Evolutionary conservation across 208 protist species (phyloP).

Genomic region (Perkinsela sp.): DNA sequence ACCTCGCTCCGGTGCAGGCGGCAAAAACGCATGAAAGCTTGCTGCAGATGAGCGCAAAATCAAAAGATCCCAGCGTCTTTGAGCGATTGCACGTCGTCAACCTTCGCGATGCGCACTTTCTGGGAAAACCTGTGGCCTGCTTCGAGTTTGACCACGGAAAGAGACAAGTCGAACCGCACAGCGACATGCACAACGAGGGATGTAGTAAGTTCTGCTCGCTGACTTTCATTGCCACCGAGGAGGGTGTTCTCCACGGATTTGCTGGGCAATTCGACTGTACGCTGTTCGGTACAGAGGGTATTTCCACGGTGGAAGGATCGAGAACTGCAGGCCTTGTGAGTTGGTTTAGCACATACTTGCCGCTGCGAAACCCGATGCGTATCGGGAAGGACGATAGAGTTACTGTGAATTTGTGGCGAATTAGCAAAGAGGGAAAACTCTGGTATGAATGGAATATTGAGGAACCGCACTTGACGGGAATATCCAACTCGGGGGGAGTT

Average conservation of each 20-base stretch:
- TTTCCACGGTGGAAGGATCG: background rate
- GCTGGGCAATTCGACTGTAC: background rate
- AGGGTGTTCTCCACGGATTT: background rate
- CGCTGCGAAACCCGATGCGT: background rate
- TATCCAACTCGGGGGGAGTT: background rate
- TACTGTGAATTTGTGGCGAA: background rate
- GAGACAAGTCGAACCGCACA: background rate
- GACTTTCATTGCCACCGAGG: background rate
- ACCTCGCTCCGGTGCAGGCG: background rate
- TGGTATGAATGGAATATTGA: background rate
- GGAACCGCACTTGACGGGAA: background rate
- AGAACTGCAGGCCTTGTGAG: background rate
- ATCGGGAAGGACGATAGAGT: background rate
- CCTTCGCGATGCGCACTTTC: background rate
- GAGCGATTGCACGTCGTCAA: background rate
- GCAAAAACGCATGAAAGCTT: background rate
- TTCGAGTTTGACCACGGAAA: background rate
- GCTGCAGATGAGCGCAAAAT: background rate
- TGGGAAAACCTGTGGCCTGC: background rate
- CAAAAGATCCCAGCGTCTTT: background rate
- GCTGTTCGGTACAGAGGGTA: background rate
- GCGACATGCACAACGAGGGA: background rate
- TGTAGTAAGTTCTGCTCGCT: background rate
- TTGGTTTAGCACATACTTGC: background rate
- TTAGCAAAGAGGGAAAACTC: background rate